Percentiles rank a stretch among this genome's conserved stretches.
phyloP scores from a whole-genome alignment of 1,284 basidiomycete species.

The Puccinia novopanici region DNA sequence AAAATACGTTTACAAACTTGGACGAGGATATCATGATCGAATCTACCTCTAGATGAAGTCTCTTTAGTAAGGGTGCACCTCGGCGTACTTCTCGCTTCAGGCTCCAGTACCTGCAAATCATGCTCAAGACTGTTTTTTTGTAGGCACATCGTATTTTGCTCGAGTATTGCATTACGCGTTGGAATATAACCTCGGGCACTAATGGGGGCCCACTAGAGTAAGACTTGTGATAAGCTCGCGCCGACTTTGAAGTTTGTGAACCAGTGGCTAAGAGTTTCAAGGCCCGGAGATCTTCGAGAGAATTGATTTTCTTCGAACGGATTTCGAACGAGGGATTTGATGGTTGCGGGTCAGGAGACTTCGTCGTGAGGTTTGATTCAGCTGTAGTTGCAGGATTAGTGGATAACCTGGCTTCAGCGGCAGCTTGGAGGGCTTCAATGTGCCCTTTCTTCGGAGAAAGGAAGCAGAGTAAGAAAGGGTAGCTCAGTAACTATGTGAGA shows the following conservation, averaged over 20 bases:
- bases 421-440: constrained; percentile 66
- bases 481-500: too few relatives aligned
- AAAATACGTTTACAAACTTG: neutral
- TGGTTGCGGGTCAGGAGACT: neutral
- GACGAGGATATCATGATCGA: neutral
- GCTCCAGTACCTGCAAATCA: constrained; percentile 92
- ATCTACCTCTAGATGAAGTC: constrained; percentile 80
- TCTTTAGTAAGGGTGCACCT: constrained; percentile 88
- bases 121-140: constrained; percentile 73
- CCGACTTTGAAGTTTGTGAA: constrained; percentile 60
- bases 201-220: constrained; percentile 64
- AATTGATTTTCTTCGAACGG: constrained; percentile 44
- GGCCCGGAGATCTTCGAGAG: constrained; percentile 26
- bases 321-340: constrained; percentile 10
- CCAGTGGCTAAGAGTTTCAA: constrained; percentile 44
- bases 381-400: neutral
- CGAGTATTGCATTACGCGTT: constrained; percentile 77
- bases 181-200: constrained; percentile 64
- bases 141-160: constrained; percentile 72
- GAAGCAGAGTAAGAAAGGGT: neutral
- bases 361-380: neutral
- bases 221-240: constrained; percentile 64
- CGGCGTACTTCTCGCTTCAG: constrained; percentile 87
- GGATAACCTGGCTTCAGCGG: constrained; percentile 61
- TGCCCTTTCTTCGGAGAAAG: constrained; percentile 66